A percentile compares a stretch with the other conserved stretches of the same genome.
Evolutionary conservation across 768 basidiomycete species (phyloP).

Genomic region (Cystobasidiopsis lactophilus): DNA sequence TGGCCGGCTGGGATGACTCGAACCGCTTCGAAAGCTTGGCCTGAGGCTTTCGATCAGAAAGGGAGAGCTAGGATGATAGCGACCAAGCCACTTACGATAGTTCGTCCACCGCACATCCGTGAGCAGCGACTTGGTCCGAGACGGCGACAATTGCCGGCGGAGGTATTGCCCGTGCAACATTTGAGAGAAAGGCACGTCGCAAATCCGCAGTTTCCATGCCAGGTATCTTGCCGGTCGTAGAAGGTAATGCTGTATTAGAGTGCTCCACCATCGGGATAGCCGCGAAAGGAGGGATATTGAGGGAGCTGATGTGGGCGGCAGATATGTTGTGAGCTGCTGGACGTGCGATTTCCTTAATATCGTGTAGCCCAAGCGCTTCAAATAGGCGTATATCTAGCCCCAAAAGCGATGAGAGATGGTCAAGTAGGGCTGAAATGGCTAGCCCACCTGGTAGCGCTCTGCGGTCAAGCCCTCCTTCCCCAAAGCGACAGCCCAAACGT

Average conservation of each 20-base stretch:
- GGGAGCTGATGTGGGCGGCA: too few relatives aligned
- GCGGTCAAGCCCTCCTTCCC: conserved; percentile 51
- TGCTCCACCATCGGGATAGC: background rate
- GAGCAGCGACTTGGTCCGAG: conserved; percentile 15
- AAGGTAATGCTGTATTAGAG: too few relatives aligned
- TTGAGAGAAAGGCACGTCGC: too few relatives aligned
- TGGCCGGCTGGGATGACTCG: conserved; percentile 54
- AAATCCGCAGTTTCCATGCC: too few relatives aligned
- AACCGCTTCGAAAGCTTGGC: conserved; percentile 42
- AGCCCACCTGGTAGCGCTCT: conserved; percentile 64
- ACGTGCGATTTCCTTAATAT: conserved; percentile 36
- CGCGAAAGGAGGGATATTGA: background rate
- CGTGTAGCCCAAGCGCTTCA: conserved; percentile 75
- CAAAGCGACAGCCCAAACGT: conserved; percentile 69
- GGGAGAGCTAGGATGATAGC: too few relatives aligned
- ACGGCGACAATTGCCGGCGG: conserved; percentile 24
- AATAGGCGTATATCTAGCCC: conserved; percentile 83
- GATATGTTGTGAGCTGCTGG: too few relatives aligned
- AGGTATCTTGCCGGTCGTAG: too few relatives aligned
- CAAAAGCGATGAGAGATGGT: background rate
- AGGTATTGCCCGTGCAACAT: background rate
- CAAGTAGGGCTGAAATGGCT: background rate
- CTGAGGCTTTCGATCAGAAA: conserved; percentile 28
- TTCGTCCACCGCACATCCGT: conserved; percentile 11
- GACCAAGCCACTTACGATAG: conserved; percentile 13